phyloP scores from a whole-genome alignment of 2,329 filamentous ascomycete species.

The Aureobasidium lini region DNA sequence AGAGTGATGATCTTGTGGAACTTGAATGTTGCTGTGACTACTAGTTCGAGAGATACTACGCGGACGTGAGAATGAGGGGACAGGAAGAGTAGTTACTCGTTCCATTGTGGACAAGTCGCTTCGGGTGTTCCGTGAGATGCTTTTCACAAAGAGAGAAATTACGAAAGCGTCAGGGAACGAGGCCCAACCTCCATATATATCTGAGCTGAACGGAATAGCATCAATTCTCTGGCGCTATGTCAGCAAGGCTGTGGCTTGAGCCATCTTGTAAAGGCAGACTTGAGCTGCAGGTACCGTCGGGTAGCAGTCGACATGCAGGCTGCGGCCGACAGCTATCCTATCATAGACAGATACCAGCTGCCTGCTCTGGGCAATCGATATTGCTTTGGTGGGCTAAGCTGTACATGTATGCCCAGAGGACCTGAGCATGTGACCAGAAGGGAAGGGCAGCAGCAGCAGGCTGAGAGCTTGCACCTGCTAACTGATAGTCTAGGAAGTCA shows the following conservation, averaged over 20 bases:
- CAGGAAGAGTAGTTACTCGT: background rate
- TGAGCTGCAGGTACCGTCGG: background rate
- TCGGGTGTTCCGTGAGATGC: no score
- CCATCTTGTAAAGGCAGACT: background rate
- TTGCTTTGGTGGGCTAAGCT: background rate
- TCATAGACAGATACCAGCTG: no score
- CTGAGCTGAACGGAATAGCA: background rate
- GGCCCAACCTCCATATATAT: background rate
- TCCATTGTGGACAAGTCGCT: no score
- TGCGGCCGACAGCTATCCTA: no score
- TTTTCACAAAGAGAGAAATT: no score
- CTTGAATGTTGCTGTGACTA: background rate
- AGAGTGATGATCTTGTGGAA: background rate
- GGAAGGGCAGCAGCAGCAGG: background rate
- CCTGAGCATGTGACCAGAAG: background rate
- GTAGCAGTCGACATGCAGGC: background rate
- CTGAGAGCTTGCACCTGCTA: background rate
- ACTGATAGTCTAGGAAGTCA: no score
- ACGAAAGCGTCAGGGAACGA: background rate
- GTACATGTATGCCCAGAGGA: background rate
- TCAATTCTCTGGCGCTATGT: background rate
- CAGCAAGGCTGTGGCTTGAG: background rate
- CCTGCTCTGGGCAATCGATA: no score
- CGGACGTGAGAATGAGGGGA: background rate
- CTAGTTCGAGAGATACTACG: background rate